These are phyloP conservation scores for Phytophthora aleatoria DNA, from an alignment of 352 stramenopile genomes.

Conservation along the genomic window DNA sequence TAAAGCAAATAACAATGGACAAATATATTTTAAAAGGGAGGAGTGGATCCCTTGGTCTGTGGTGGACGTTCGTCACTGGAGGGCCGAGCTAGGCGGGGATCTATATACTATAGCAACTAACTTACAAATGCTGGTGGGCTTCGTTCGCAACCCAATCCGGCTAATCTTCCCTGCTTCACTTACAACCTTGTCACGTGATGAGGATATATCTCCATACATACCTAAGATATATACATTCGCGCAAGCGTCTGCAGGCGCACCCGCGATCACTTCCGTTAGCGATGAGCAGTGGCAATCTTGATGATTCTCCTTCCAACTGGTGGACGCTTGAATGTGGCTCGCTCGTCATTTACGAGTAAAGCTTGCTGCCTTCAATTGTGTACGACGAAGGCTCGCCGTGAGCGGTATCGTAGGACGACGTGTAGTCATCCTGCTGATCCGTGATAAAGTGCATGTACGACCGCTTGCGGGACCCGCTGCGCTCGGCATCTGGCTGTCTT, in stretches of 20 bases:
- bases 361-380: slow-evolving; percentile 75
- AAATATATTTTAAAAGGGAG: slow-evolving; percentile 30
- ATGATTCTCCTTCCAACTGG: not conserved
- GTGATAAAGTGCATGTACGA: slow-evolving; percentile 84
- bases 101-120: slow-evolving; percentile 51
- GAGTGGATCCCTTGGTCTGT: slow-evolving; percentile 8
- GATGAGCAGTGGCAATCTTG: slow-evolving; percentile 16
- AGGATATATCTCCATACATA: slow-evolving; percentile 35
- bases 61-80: not conserved
- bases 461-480: slow-evolving; percentile 57
- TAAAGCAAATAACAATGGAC: slow-evolving; percentile 27
- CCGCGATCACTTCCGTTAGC: slow-evolving; percentile 41
- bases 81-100: slow-evolving; percentile 7
- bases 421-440: slow-evolving; percentile 48
- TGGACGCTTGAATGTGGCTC: slow-evolving; percentile 21
- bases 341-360: slow-evolving; percentile 65
- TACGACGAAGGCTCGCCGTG: slow-evolving; percentile 51
- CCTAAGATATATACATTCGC: slow-evolving; percentile 48
- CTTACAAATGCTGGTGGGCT: slow-evolving; percentile 39
- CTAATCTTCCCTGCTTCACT: slow-evolving; percentile 29
- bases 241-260: slow-evolving; percentile 22
- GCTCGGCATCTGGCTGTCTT: slow-evolving; percentile 17
- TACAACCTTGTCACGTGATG: slow-evolving; percentile 7
- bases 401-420: slow-evolving; percentile 37
- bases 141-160: slow-evolving; percentile 7